Percentiles rank a stretch among this genome's conserved stretches.
Evolutionary conservation across 164 flowering plant genomes (phyloP).

Genomic region (Cinnamomum chago): DNA sequence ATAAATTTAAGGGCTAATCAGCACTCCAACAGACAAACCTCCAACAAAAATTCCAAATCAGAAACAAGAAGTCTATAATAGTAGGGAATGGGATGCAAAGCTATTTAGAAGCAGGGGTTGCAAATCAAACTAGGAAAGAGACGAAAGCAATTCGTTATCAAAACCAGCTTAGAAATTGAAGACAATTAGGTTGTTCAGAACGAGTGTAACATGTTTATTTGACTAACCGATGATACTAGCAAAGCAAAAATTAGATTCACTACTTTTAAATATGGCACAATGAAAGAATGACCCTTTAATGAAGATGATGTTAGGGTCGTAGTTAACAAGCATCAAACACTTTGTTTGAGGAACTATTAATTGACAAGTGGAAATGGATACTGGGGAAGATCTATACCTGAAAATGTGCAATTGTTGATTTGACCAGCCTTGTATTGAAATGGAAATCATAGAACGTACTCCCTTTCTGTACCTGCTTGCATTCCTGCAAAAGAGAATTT

Average conservation of each 20-base stretch:
- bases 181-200: background rate
- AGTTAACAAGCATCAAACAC: background rate
- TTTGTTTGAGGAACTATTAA: background rate
- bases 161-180: background rate
- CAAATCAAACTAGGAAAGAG: background rate
- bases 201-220: background rate
- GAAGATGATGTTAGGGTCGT: background rate
- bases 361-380: background rate
- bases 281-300: background rate
- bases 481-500: constrained; percentile 43
- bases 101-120: background rate
- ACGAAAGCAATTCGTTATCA: background rate
- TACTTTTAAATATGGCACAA: background rate
- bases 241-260: background rate
- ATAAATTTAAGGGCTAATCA: background rate
- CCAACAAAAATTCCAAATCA: background rate
- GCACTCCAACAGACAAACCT: background rate
- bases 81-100: background rate
- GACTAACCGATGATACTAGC: background rate
- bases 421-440: constrained; percentile 88
- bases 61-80: background rate
- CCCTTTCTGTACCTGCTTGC: constrained; percentile 59
- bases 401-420: constrained; percentile 87
- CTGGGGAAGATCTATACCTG: constrained; percentile 55
- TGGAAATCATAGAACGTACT: constrained; percentile 76